A percentile compares a stretch with the other conserved stretches of the same genome.
Evolutionary conservation across 441 rosid genomes (phyloP).

Genomic region (Adansonia madagascariensis): DNA sequence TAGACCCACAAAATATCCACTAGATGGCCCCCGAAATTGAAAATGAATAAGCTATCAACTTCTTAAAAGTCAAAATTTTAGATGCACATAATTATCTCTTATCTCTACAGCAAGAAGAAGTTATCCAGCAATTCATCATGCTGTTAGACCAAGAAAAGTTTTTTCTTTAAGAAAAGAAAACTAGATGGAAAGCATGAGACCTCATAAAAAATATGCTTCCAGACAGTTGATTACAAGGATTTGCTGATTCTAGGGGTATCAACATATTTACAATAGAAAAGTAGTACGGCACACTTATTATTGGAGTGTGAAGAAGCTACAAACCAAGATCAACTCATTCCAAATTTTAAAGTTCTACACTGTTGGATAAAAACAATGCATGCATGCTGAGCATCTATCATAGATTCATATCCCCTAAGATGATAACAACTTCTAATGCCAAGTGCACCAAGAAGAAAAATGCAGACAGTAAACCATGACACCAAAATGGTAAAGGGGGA

Average conservation of each 20-base stretch:
- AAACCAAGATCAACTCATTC: not conserved
- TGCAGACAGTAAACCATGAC: not conserved
- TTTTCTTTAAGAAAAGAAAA: not conserved
- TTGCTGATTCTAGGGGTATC: conserved; percentile 5
- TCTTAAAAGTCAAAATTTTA: not conserved
- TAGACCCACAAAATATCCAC: not conserved
- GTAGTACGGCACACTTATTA: not conserved
- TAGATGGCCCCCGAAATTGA: not conserved
- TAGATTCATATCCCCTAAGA: not conserved
- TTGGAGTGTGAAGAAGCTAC: not conserved
- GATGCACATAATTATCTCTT: not conserved
- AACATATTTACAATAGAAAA: not conserved
- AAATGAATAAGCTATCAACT: conserved; percentile 7
- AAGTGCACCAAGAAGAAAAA: not conserved
- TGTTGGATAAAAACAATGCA: not conserved
- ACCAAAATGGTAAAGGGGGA: not conserved
- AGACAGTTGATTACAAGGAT: not conserved
- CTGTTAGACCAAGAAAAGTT: not conserved
- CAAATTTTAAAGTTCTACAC: not conserved
- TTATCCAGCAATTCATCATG: not conserved
- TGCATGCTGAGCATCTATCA: not conserved
- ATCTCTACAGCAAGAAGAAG: not conserved
- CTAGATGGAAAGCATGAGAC: not conserved
- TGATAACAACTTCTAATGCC: conserved; percentile 1
- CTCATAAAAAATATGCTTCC: not conserved